These are phyloP conservation scores for Globisporangium radiosum DNA, from an alignment of 352 stramenopile genomes.

Conservation along the genomic window DNA sequence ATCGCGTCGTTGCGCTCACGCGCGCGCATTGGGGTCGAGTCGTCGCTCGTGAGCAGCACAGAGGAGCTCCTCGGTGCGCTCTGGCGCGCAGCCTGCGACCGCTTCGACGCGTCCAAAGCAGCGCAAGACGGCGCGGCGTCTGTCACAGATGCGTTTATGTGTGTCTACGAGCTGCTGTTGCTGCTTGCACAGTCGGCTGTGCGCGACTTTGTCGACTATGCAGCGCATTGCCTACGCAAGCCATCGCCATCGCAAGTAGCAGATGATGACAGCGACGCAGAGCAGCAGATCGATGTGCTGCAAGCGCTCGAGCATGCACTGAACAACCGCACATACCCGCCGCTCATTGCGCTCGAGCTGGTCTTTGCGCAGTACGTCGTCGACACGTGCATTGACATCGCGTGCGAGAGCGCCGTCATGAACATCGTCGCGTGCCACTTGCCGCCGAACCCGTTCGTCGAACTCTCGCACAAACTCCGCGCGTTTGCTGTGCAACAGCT, in stretches of 20 bases:
- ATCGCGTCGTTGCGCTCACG: slow-evolving; percentile 2
- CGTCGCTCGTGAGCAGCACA: slow-evolving; percentile 7
- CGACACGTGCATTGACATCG: slow-evolving; percentile 35
- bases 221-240: neutral
- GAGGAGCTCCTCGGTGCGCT: neutral
- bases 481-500: slow-evolving; percentile 31
- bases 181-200: slow-evolving; percentile 14
- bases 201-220: slow-evolving; percentile 13
- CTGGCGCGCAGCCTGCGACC: neutral
- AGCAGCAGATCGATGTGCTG: slow-evolving; percentile 20
- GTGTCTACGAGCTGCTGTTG: slow-evolving; percentile 18
- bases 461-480: slow-evolving; percentile 27
- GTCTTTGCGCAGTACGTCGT: slow-evolving; percentile 44
- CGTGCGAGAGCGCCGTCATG: slow-evolving; percentile 45
- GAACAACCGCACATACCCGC: slow-evolving; percentile 26
- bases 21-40: slow-evolving; percentile 5
- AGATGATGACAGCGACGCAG: neutral
- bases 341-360: slow-evolving; percentile 28
- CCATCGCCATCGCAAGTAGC: too few relatives aligned
- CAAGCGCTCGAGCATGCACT: slow-evolving; percentile 22
- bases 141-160: slow-evolving; percentile 12
- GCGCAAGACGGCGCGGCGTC: neutral
- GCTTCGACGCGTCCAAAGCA: neutral
- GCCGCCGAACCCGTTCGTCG: slow-evolving; percentile 43
- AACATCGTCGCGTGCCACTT: slow-evolving; percentile 32